Base-by-base conservation (phyloP, 768 basidiomycete genomes). In the Saitozyma sp. region DNA sequence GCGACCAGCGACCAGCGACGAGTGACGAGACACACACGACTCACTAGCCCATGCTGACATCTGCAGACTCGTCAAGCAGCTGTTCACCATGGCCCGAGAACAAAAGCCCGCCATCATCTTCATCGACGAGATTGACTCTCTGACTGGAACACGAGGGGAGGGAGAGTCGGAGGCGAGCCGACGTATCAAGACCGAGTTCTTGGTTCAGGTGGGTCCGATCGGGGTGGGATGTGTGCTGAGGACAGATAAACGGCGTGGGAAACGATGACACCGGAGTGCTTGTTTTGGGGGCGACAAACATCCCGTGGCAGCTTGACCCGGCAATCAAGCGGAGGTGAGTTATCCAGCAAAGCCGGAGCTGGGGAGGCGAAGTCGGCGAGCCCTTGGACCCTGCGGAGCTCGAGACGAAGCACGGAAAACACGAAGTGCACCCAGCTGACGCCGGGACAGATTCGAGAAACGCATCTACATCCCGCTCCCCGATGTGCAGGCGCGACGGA, bases 381-480 rank as follows among this genome's bases (percentile, higher is more conserved):
- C 29, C 29, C 29, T 29, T 29, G 29, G 29, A 5, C 29, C 29
- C 2, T 29, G 5, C 29, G 29, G 5, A 29, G 29, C 29, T 29
- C 29, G 29, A 29, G 29, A 29, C 29, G 13, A 8, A 56, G 42
- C n/a, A 43, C 9, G 41, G 9, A 14, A 20, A 51, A 51, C 10
- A 19, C 20, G 54, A 29, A 8, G 37, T 20, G 17, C 8, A 56
- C 29, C 14, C 13, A 11, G 10, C 14, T 55, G 54, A 14, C 16
- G 29, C 29, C 2, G 2, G 29, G 29, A 29, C 66, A 92, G 90
- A 64, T 98, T 98, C 67, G 94, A 98, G 80, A 97, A 96, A 81
- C 88, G 96, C 61, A 94, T 99, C 83, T 92, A 97, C 78, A 99
- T 99, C 62, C 96, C 96, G 39, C 86, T 98, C 17, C 96, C 96